A percentile compares a stretch with the other conserved stretches of the same genome.
phyloP scores from a whole-genome alignment of 306 rosid species.

The apple (Malus domestica) region DNA sequence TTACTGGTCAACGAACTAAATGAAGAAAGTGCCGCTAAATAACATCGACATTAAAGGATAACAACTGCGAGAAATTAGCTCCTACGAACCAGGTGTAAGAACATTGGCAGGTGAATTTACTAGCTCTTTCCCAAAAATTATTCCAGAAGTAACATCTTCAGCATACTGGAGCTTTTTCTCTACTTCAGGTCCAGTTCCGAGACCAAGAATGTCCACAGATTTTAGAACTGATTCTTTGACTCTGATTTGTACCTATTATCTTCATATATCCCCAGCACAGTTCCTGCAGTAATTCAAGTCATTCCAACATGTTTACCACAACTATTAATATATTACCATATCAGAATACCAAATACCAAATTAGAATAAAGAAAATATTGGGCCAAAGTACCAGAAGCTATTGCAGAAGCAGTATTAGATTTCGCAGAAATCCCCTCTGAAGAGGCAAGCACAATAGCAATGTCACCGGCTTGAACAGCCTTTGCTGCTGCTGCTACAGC shows the following conservation, averaged over 20 bases:
- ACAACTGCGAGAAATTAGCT: conserved; percentile 4
- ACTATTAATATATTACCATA: background rate
- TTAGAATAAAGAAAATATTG: background rate
- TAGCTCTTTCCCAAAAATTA: conserved; percentile 85
- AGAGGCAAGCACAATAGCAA: conserved; percentile 79
- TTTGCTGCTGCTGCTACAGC: conserved; percentile 80
- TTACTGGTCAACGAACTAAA: background rate
- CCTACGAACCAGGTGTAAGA: conserved; percentile 82
- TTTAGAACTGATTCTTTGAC: conserved; percentile 60
- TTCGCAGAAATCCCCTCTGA: conserved; percentile 52
- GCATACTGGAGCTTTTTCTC: conserved; percentile 87
- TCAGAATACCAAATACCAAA: background rate
- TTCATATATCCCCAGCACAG: conserved; percentile 73
- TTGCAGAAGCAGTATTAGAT: conserved; percentile 62
- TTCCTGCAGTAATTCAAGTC: conserved; percentile 45
- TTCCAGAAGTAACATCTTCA: conserved; percentile 65
- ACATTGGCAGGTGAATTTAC: conserved; percentile 97
- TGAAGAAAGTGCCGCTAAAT: conserved; percentile 3
- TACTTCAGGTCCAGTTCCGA: conserved; percentile 75
- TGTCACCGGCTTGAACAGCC: conserved; percentile 62
- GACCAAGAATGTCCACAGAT: conserved; percentile 78
- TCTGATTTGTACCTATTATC: conserved; percentile 77
- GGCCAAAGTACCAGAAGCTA: conserved; percentile 63
- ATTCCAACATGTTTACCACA: conserved; percentile 12
- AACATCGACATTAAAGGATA: background rate